These are phyloP conservation scores for Claviceps digitariae DNA, from an alignment of 2,329 filamentous ascomycete genomes.

Conservation along the genomic window DNA sequence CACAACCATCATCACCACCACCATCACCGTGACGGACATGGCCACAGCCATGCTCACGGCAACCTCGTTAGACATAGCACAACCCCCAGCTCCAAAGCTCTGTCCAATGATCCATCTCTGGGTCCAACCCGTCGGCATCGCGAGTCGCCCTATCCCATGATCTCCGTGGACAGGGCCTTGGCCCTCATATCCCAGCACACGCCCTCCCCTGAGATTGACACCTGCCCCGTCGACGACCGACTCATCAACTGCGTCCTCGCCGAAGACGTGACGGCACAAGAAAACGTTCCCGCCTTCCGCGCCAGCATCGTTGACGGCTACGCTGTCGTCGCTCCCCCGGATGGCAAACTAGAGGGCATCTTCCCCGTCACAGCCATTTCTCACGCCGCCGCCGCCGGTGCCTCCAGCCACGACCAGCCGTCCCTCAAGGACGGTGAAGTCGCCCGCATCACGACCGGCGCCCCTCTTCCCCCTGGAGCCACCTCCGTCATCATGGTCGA, in stretches of 20 bases:
- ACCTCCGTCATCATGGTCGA: conserved; percentile 89
- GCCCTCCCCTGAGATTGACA: conserved; percentile 44
- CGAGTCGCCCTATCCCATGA: conserved; percentile 84
- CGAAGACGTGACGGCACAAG: conserved; percentile 63
- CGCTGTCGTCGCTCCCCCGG: conserved; percentile 56
- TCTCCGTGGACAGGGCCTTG: conserved; percentile 72
- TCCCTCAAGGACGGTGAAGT: conserved; percentile 58
- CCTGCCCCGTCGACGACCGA: conserved; percentile 44
- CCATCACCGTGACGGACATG: conserved; percentile 26
- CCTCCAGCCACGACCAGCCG: conserved; percentile 47
- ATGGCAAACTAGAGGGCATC: conserved; percentile 56
- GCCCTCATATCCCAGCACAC: conserved; percentile 59
- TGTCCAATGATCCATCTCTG: conserved; percentile 46
- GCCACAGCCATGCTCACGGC: conserved; percentile 37
- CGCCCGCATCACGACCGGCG: conserved; percentile 86
- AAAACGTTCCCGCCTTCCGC: conserved; percentile 82
- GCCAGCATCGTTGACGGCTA: conserved; percentile 98
- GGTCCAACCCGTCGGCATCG: conserved; percentile 61
- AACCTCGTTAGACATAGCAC: conserved; percentile 65
- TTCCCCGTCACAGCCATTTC: conserved; percentile 82
- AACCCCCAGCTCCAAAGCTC: conserved; percentile 13
- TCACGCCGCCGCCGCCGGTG: conserved; percentile 50
- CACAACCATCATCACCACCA: conserved; percentile 27
- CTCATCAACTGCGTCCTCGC: conserved; percentile 71
- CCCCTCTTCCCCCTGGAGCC: conserved; percentile 75